Conservation (phyloP, 371 early-diverging fungal species). For the Quaeritorhiza haematococci region DNA sequence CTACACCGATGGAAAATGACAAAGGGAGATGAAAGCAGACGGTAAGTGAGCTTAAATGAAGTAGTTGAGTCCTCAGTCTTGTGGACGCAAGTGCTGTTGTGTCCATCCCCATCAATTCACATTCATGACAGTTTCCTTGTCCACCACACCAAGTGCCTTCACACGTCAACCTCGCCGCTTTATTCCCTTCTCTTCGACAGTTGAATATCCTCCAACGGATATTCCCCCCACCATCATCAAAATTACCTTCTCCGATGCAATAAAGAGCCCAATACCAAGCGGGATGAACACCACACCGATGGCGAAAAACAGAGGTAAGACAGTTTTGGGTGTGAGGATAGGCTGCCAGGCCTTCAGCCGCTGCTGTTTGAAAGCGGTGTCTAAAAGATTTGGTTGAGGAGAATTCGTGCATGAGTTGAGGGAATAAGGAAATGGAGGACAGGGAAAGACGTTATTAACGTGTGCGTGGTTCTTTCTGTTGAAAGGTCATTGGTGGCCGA, state of each 20-base stretch:
- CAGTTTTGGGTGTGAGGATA: slow-evolving; percentile 89
- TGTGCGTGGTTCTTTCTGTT: no score
- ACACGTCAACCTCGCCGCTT: no score
- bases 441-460: no score
- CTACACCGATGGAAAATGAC: slow-evolving; percentile 20
- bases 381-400: slow-evolving; percentile 9
- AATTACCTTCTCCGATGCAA: slow-evolving; percentile 36
- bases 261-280: slow-evolving; percentile 60
- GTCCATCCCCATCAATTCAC: no score
- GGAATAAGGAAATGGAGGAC: no score
- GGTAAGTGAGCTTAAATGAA: neutral
- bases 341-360: slow-evolving; percentile 97
- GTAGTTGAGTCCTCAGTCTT: neutral
- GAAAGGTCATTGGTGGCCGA: no score
- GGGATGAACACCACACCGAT: slow-evolving; percentile 90
- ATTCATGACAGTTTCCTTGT: no score
- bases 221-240: no score
- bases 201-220: neutral
- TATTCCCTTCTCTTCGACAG: neutral
- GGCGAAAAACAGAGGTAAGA: slow-evolving; percentile 84
- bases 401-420: no score
- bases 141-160: no score
- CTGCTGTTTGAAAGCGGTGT: slow-evolving; percentile 96
- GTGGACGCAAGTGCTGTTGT: no score
- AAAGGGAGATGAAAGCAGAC: neutral